These are phyloP conservation scores for Podaxis rugospora DNA, from an alignment of 768 basidiomycete species.

Conservation along the genomic window DNA sequence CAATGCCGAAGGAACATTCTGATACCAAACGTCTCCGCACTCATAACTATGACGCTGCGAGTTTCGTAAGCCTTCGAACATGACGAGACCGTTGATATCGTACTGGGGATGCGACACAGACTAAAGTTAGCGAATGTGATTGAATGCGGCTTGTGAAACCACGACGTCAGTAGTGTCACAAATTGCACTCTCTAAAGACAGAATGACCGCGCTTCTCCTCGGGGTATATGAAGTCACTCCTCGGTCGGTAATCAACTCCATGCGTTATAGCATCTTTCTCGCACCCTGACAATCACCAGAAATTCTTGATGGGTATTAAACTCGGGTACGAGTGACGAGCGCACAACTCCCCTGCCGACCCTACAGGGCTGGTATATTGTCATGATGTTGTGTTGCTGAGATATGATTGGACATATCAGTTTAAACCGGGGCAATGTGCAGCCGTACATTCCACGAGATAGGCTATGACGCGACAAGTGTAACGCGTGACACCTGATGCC, in stretches of 20 bases:
- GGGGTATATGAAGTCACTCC: conserved; percentile 5
- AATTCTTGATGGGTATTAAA: neutral
- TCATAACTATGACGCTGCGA: neutral
- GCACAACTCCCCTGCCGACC: neutral
- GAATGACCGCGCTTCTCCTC: conserved; percentile 3
- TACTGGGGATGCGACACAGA: neutral
- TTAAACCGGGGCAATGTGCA: neutral
- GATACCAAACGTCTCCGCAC: neutral
- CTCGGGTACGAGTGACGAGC: neutral
- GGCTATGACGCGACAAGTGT: neutral
- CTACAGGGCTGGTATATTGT: neutral
- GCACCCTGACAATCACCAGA: neutral
- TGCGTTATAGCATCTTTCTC: neutral
- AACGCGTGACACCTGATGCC: neutral
- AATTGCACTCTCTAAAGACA: neutral
- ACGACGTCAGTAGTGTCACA: neutral
- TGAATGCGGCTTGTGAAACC: neutral
- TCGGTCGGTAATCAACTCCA: neutral
- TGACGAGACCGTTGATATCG: neutral
- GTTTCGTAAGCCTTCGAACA: neutral
- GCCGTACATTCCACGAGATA: neutral
- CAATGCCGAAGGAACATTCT: neutral
- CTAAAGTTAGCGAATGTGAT: neutral
- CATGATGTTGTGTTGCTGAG: neutral
- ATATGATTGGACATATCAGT: neutral